Evolutionary conservation across 2,329 filamentous ascomycete species (phyloP), one percentile per base, ranked within the genome.

Genomic region (Neodidymelliopsis sp.): DNA sequence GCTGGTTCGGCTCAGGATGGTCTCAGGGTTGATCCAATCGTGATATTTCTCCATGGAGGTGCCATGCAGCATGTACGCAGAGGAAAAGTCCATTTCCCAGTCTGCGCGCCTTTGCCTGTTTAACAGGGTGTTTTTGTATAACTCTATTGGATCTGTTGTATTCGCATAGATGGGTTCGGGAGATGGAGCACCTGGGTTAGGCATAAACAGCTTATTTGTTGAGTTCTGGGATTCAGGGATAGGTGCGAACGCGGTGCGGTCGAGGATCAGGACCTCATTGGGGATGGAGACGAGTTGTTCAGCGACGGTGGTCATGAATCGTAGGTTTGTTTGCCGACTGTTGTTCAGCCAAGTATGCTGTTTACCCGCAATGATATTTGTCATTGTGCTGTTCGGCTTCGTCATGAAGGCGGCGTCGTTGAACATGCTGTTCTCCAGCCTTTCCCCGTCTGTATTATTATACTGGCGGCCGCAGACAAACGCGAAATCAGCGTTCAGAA

Each of bases 371-470:
- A 62, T 52, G 19, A 63, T 53, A n/a, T 37, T 40, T 11, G 56
- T 44, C 51, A 63, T 57, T n/a, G 49, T 46, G 47, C 54, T 59
- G 34, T 57, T 51, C 1, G 46, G 38, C 8, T 43, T 45, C 10
- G 56, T 53, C 46, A 63, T 25, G 24, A 60, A 58, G 12, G 49
- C 56, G 6, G 57, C 56, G 24, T 62, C 58, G 53, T 63, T 63
- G 35, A 60, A 54, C 2, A 50, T 59, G 3, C 53, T 51, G 29
- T 60, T 60, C 13, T 56, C 41, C 10, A 39, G 22, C 4, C 53
- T 41, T 13, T 35, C 49, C 27, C 73, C 72, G 60, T 67, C 60
- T 59, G 64, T 63, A 13, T 49, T 49, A 25, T 48, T 28, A 37
- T 54, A 55, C 13, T 62, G 58, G 2, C 58, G 56, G 16, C 59